Conservation (phyloP, 306 rosid species). For the Argentina anserina region DNA sequence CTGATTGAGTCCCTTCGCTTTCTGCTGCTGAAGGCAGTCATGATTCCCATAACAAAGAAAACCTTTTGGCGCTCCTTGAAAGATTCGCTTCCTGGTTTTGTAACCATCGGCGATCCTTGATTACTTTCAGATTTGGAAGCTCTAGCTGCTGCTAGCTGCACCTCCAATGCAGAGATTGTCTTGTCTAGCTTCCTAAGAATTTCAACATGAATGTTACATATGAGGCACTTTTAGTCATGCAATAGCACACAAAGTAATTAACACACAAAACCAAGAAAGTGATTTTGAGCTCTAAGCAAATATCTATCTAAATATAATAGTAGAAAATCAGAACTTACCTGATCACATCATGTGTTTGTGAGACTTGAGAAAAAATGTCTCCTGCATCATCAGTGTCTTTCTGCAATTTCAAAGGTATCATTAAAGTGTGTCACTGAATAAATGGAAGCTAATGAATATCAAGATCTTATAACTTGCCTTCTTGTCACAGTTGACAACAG, state of each 20-base stretch:
- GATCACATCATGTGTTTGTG: constrained; percentile 53
- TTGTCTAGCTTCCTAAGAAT: constrained; percentile 48
- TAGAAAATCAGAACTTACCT: constrained; percentile 29
- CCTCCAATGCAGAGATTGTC: constrained; percentile 54
- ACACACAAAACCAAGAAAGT: neutral
- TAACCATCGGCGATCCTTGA: constrained; percentile 40
- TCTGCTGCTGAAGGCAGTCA: constrained; percentile 57
- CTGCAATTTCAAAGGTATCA: constrained; percentile 29
- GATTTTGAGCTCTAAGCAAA: neutral
- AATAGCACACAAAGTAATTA: neutral
- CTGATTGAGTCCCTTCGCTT: constrained; percentile 61
- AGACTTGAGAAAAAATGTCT: constrained; percentile 50
- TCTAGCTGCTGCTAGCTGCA: constrained; percentile 59
- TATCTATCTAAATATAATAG: neutral
- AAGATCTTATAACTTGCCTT: constrained; percentile 37
- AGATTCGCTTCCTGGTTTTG: constrained; percentile 21
- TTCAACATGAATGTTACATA: neutral
- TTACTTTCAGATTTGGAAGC: constrained; percentile 33
- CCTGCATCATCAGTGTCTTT: constrained; percentile 36
- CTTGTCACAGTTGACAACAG: constrained; percentile 37
- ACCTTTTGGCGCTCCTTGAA: constrained; percentile 45
- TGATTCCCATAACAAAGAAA: constrained; percentile 67
- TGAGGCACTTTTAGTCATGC: constrained; percentile 4
- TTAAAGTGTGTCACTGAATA: neutral
- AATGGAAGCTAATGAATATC: constrained; percentile 6